A percentile compares a stretch with the other conserved stretches of the same genome.
Evolutionary conservation across 371 early-diverging fungal species (phyloP).

Genomic region (Mycotypha africana): DNA sequence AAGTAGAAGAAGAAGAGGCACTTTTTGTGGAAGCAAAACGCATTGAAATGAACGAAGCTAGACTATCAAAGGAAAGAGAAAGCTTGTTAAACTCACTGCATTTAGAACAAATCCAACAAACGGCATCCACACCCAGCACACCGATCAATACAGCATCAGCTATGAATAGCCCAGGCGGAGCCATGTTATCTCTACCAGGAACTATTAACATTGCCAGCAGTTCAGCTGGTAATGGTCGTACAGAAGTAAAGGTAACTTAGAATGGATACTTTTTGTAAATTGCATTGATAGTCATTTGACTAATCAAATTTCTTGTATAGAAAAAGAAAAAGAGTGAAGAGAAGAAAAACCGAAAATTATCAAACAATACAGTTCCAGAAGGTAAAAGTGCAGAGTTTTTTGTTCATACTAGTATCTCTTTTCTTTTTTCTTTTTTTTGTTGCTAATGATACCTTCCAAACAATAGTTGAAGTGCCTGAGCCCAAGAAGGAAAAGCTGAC

Average conservation of each 20-base stretch:
- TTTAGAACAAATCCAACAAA: slow-evolving; percentile 48
- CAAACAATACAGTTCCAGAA: slow-evolving; percentile 10
- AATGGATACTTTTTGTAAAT: no score
- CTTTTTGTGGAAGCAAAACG: slow-evolving; percentile 71
- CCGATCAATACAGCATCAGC: slow-evolving; percentile 19
- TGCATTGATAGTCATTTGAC: background rate
- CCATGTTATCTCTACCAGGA: slow-evolving; percentile 24
- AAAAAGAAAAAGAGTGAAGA: slow-evolving; percentile 41
- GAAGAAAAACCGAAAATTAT: no score
- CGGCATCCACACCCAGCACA: slow-evolving; percentile 34
- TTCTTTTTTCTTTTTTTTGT: background rate
- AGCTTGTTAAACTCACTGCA: slow-evolving; percentile 57
- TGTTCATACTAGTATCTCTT: background rate
- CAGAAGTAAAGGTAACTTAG: slow-evolving; percentile 18
- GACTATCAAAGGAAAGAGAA: slow-evolving; percentile 72
- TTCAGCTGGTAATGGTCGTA: slow-evolving; percentile 21
- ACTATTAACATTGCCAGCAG: slow-evolving; percentile 39
- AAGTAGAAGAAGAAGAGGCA: slow-evolving; percentile 81
- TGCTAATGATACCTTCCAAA: no score
- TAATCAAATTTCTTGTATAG: slow-evolving; percentile 3
- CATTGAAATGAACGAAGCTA: slow-evolving; percentile 72
- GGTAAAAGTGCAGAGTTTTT: slow-evolving; percentile 13
- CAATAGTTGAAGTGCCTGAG: slow-evolving; percentile 30
- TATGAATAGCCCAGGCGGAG: background rate
- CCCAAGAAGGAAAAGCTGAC: slow-evolving; percentile 60